Conservation (phyloP, 2,329 filamentous ascomycete genomes). For the Blumeria hordei region DNA sequence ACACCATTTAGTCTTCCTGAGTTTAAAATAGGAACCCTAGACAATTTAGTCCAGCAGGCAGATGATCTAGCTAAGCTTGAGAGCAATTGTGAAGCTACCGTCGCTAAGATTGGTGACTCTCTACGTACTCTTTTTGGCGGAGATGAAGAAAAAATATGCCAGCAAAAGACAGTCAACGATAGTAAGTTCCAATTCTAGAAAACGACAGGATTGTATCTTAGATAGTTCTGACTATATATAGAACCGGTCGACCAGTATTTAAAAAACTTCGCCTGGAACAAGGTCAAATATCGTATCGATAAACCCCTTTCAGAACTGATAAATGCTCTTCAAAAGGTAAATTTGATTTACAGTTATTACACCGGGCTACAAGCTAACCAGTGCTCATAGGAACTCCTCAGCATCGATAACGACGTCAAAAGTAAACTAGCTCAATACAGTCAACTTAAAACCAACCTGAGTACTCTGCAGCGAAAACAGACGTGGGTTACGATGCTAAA, state of each 20-base stretch:
- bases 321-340: slow-evolving; percentile 66
- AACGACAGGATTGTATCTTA: background rate
- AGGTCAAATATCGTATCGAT: slow-evolving; percentile 86
- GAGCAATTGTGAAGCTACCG: slow-evolving; percentile 52
- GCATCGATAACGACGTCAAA: slow-evolving; percentile 90
- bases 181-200: slow-evolving; percentile 29
- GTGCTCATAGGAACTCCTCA: slow-evolving; percentile 48
- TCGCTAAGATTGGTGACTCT: slow-evolving; percentile 43
- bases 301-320: slow-evolving; percentile 73
- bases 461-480: slow-evolving; percentile 62
- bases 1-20: slow-evolving; percentile 63
- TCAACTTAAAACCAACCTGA: slow-evolving; percentile 63
- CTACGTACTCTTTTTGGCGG: slow-evolving; percentile 14
- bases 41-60: slow-evolving; percentile 85
- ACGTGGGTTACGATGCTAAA: slow-evolving; percentile 31
- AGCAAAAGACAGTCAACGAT: slow-evolving; percentile 58
- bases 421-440: slow-evolving; percentile 89
- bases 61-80: slow-evolving; percentile 87
- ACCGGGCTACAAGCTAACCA: no score
- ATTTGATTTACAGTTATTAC: background rate
- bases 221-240: slow-evolving; percentile 17
- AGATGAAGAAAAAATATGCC: slow-evolving; percentile 33
- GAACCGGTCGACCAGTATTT: slow-evolving; percentile 93
- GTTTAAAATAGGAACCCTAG: slow-evolving; percentile 94
- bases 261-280: slow-evolving; percentile 82